These are phyloP conservation scores for Agarophyton chilense DNA, from an alignment of 23 red algal species.

Conservation along the genomic window DNA sequence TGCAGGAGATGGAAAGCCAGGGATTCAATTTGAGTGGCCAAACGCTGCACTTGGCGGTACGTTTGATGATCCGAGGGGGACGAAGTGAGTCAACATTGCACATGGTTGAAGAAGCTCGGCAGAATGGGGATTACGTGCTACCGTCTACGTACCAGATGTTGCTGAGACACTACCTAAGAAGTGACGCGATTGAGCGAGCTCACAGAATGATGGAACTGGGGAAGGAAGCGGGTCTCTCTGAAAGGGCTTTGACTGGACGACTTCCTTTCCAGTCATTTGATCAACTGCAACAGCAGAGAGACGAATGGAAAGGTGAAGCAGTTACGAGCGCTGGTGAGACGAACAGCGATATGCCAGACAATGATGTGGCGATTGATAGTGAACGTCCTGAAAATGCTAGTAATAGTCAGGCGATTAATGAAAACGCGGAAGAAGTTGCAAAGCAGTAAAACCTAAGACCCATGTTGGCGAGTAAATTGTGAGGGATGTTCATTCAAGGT, in stretches of 20 bases:
- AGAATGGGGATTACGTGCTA: slow-evolving; percentile 9
- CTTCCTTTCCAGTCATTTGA: background rate
- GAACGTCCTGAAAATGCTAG: background rate
- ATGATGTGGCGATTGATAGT: background rate
- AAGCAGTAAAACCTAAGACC: background rate
- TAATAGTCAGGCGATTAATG: background rate
- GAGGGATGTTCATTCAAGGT: background rate
- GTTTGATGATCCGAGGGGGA: slow-evolving; percentile 50
- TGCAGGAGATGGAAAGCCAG: slow-evolving; percentile 46
- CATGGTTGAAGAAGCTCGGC: slow-evolving; percentile 5
- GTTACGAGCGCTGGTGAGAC: background rate
- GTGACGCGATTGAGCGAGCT: background rate
- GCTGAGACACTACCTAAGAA: slow-evolving; percentile 37
- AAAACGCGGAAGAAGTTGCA: background rate
- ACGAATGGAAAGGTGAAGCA: background rate
- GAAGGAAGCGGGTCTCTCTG: background rate
- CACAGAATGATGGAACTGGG: slow-evolving; percentile 10
- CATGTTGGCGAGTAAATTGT: background rate
- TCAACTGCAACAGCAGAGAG: background rate
- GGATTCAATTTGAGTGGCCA: slow-evolving; percentile 18
- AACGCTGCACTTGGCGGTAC: slow-evolving; percentile 34
- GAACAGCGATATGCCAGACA: background rate
- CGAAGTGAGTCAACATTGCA: background rate
- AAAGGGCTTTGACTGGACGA: slow-evolving; percentile 37
- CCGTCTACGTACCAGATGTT: slow-evolving; percentile 46